Evolutionary conservation across 2,329 filamentous ascomycete species (phyloP), one percentile per base, ranked within the genome.

Genomic region (Tympanopsis confertula): DNA sequence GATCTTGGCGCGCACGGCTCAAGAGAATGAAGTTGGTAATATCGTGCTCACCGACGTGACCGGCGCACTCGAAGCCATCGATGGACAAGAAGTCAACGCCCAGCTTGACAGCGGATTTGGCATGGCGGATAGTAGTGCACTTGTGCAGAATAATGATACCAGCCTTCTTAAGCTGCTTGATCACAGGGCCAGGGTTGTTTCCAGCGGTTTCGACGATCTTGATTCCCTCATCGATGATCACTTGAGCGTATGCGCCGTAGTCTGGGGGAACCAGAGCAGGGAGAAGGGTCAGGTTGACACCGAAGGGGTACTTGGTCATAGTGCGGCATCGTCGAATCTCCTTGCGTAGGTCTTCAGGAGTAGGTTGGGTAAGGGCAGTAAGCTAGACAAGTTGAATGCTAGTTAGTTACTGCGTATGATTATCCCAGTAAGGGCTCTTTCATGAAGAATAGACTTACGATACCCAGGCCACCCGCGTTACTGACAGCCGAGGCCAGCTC

Each of bases 41-140:
- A 59, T 91, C 86, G 42, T 73, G 79, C 67, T 91, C 85, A 55
- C 85, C 85, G 39, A 91, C 85, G 65, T 91, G 85, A 18, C 30
- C 91, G 32, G 87, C 91, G 63, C 91, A 98, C 62, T 98, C 91
- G 56, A 98, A 96, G 32, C 91, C 91, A 56, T 98, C 91, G 50
- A 98, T 96, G 47, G 82, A 88, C 41, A 98, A 65, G 62, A 98
- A 96, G 61, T 98, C 91, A 4, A 95, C 91, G 45, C 91, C 91
- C 28, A 96, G 78, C 62, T 94, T 94, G 41, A 94, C 73, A 36
- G 91, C 91, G 46, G 82, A 87, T 58, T 86, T 76, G 15, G 91
- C 91, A 57, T 98, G 91, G 39, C 87, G 71, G 62, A 98, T 94
- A 4, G 86, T 93, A 5, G 91, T 98, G 69, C 91, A 96, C 66